Percentiles rank a stretch among this genome's conserved stretches.
These are phyloP conservation scores for Cystobasidiaceae sp. DNA, from an alignment of 1,284 basidiomycete genomes.

Conservation along the genomic window DNA sequence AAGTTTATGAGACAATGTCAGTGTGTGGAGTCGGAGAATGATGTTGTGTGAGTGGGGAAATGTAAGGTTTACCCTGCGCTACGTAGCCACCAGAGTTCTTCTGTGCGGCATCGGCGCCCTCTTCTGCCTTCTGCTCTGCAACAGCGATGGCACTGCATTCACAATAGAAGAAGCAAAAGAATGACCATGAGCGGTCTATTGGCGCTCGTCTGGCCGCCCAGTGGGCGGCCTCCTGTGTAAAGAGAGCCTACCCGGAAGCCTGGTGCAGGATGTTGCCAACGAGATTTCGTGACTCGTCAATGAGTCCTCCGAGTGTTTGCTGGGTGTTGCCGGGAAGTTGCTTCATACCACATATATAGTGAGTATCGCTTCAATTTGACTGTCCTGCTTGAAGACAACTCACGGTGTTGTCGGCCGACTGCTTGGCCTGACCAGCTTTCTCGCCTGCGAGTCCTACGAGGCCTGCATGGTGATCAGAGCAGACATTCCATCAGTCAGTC, in stretches of 20 bases:
- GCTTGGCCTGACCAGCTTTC: constrained; percentile 29
- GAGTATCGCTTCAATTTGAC: neutral
- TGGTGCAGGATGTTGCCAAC: constrained; percentile 21
- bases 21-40: neutral
- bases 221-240: neutral
- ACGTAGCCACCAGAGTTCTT: neutral
- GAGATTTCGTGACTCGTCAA: constrained; percentile 23
- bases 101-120: constrained; percentile 11
- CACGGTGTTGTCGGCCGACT: constrained; percentile 25
- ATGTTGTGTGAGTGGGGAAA: neutral
- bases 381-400: neutral
- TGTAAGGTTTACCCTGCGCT: constrained; percentile 1
- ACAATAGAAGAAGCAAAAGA: neutral
- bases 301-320: constrained; percentile 30
- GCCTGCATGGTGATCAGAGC: neutral
- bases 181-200: neutral
- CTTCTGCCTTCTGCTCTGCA: constrained; percentile 20
- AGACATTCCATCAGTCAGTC: neutral
- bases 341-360: neutral
- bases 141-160: constrained; percentile 17
- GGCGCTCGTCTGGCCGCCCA: no score
- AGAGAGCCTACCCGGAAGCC: constrained; percentile 5
- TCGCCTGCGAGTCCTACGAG: constrained; percentile 16
- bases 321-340: constrained; percentile 28
- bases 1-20: neutral